Evolutionary conservation across 2,329 filamentous ascomycete genomes (phyloP), one percentile per base, ranked within the genome.

Genomic region (Trichoderma semiorbis): DNA sequence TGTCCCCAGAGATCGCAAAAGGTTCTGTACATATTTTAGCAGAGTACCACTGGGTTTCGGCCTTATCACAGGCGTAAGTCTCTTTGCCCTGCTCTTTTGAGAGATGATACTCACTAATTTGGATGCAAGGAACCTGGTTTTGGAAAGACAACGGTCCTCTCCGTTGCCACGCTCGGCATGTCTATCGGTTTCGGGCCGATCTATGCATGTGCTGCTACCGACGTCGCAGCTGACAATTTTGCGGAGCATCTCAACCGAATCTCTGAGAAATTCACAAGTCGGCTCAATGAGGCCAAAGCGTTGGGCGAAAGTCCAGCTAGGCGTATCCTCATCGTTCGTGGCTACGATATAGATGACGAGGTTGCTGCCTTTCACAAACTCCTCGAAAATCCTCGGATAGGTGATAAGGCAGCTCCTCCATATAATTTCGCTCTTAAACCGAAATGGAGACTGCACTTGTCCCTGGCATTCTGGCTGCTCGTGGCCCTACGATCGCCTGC

Each of bases 1-100:
- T 0, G 2, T 74, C 0, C 65, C 39, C 3, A 12, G 57, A 3
- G 71, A 76, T 30, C 70, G 70, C 2, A 16, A 7, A 2, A 71
- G 74, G 0, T 75, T 77, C 18, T 43, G n/a, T 5, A 6, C 12
- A 5, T 76, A 77, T 5, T 34, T 76, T 5, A 73, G 69, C 7
- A 36, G 64, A 0, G 53, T 64, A 39, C 57, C 72, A 0, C 12
- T 76, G 0, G 75, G 74, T 0, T 55, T 77, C 2, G 74, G 72
- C 0, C 50, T 73, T 3, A 74, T 77, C 6, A 70, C 70, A 6
- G 72, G 64, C 3, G 73, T 76, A 72, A 50, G 75, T 74, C 14
- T 36, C 28, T 21, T 26, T 14, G 30, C 18, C 11, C 5, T 10
- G 7, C 12, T 62, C 12, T 7, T 21, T 39, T 26, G 30, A 7